Conservation (phyloP, 352 stramenopile genomes). For the Phytophthora europaea region DNA sequence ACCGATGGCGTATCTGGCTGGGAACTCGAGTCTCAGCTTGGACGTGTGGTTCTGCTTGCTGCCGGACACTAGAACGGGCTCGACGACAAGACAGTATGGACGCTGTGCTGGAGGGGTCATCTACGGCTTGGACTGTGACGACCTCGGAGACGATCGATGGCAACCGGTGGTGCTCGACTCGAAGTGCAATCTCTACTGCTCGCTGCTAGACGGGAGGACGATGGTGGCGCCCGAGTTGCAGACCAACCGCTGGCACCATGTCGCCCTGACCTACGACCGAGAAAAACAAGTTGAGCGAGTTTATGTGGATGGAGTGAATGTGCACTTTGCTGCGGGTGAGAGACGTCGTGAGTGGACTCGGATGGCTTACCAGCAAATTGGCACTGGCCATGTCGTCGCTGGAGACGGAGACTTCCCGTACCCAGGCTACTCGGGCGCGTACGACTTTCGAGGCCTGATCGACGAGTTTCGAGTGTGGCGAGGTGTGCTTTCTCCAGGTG, state of each 20-base stretch:
- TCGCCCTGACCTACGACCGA: constrained; percentile 37
- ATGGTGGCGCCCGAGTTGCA: constrained; percentile 29
- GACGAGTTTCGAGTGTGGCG: constrained; percentile 48
- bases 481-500: constrained; percentile 18
- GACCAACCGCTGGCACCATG: constrained; percentile 43
- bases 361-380: constrained; percentile 36
- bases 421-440: constrained; percentile 25
- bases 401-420: constrained; percentile 9
- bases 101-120: constrained; percentile 37
- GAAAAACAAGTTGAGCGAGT: constrained; percentile 25
- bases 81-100: not conserved
- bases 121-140: constrained; percentile 24
- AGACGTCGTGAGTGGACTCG: constrained; percentile 19
- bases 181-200: constrained; percentile 41
- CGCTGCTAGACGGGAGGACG: constrained; percentile 31
- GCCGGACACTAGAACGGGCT: constrained; percentile 12
- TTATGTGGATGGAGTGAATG: constrained; percentile 33
- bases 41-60: constrained; percentile 43
- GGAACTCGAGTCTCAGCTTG: constrained; percentile 12
- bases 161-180: constrained; percentile 41
- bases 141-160: constrained; percentile 14
- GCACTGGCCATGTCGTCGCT: constrained; percentile 35
- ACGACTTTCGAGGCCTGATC: constrained; percentile 46
- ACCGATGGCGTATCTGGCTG: constrained; percentile 16
- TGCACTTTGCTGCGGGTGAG: not conserved